Evolutionary conservation across 176 grass and related monocot genomes (phyloP), one percentile per base, ranked within the genome.

Genomic region (Bonia amplexicaulis): DNA sequence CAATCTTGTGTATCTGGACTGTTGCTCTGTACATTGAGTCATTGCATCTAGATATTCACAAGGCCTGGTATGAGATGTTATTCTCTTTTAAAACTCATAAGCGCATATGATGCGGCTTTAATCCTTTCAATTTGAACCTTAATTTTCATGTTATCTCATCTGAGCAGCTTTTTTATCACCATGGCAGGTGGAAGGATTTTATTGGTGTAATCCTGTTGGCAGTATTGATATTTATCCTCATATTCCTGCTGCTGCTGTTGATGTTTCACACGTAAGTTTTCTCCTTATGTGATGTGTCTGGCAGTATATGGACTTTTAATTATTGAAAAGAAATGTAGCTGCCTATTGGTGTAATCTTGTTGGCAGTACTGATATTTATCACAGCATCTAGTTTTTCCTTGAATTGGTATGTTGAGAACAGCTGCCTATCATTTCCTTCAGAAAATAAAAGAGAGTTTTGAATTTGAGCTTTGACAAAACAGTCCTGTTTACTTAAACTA

Each of bases 141-240:
- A 9, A 41, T 69, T 80, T 71, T 58, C 48, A 19, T 37, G 22
- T 22, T 71, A 66, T 51, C n/a, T 73, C 48, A 58, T 83, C 72
- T 74, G 60, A 74, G 48, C 37, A 20, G 71, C 20, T 52, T 85
- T 64, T 89, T 88, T 60, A n/a, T 76, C 31, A 66, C 55, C 42
- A 60, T 75, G 53, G 73, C 81, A 99, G 97, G 97, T 99, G 97
- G 97, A 92, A 94, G 86, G 84, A 96, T 81, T 94, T 96, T 90
- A 76, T 94, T 91, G 84, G 82, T 45, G 86, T 96, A 86, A 68
- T 96, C 41, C 31, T 93, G 35, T 60, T 99, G 79, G 93, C 91
- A 46, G 48, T 73, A 53, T 88, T 99, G 85, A 90, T 89, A 37
- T 94, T 96, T 92, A 92, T 93, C 80, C 88, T 99, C 51, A 77